Evolutionary conservation across 805 yeast genomes (phyloP).

Genomic region (Teunomyces cretensis): DNA sequence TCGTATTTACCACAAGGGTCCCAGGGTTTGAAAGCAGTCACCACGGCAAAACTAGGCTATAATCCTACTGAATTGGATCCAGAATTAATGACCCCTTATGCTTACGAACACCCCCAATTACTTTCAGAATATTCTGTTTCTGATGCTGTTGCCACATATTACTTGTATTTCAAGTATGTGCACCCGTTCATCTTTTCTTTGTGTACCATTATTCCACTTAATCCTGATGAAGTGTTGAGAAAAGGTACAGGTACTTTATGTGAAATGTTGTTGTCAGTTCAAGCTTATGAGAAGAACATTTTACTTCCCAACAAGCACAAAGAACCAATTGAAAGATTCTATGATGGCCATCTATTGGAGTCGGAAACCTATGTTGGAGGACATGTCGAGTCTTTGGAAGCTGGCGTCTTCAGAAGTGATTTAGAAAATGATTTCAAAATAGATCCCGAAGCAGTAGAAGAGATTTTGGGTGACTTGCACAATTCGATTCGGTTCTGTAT

Average conservation of each 20-base stretch:
- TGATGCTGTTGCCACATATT: constrained; percentile 98
- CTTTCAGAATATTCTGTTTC: constrained; percentile 97
- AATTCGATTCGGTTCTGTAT: constrained; percentile 79
- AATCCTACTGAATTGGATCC: constrained; percentile 97
- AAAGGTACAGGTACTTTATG: constrained; percentile 99
- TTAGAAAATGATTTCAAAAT: constrained; percentile 70
- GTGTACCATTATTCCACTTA: constrained; percentile 91
- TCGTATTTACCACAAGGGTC: constrained; percentile 97
- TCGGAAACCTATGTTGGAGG: constrained; percentile 99
- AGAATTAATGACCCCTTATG: constrained; percentile 97
- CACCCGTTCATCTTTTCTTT: constrained; percentile 96
- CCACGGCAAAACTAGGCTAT: constrained; percentile 92
- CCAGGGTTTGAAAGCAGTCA: constrained; percentile 96
- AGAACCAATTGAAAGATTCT: constrained; percentile 92
- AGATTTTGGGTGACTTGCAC: constrained; percentile 68
- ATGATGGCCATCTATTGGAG: constrained; percentile 89
- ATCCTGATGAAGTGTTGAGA: constrained; percentile 93
- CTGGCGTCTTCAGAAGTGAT: constrained; percentile 96
- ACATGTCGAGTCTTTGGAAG: constrained; percentile 95
- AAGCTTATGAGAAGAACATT: constrained; percentile 78
- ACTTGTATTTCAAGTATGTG: constrained; percentile 91
- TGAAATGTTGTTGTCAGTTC: constrained; percentile 96
- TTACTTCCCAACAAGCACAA: constrained; percentile 89
- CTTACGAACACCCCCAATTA: constrained; percentile 87
- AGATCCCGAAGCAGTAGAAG: constrained; percentile 82